These are phyloP conservation scores for Phyllosticta citrichinensis DNA, from an alignment of 2,329 filamentous ascomycete genomes.

Conservation along the genomic window DNA sequence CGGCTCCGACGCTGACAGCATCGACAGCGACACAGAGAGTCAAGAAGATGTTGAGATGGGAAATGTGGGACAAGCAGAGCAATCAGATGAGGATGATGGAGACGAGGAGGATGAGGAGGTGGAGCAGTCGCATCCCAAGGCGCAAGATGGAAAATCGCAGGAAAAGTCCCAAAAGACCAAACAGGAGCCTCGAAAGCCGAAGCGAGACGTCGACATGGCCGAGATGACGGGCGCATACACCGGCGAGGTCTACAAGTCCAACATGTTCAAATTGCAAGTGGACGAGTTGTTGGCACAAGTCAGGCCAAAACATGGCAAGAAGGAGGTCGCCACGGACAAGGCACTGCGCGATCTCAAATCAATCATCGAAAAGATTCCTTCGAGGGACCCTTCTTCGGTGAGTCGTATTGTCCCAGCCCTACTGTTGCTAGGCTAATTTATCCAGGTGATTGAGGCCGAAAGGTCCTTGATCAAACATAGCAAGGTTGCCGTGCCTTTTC, in stretches of 20 bases:
- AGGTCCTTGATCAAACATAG: constrained; percentile 56
- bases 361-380: constrained; percentile 47
- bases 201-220: constrained; percentile 13
- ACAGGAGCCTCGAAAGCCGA: constrained; percentile 3
- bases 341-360: constrained; percentile 45
- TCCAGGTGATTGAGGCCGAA: constrained; percentile 60
- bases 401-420: constrained; percentile 3
- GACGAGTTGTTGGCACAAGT: constrained; percentile 52
- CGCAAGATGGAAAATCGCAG: neutral
- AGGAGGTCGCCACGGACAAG: constrained; percentile 43
- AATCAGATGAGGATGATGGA: constrained; percentile 13
- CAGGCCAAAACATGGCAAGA: constrained; percentile 48
- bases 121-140: neutral
- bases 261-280: constrained; percentile 57
- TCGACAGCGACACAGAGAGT: constrained; percentile 12
- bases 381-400: constrained; percentile 38
- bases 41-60: constrained; percentile 13
- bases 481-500: constrained; percentile 70
- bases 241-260: constrained; percentile 53
- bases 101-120: constrained; percentile 10
- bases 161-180: constrained; percentile 11
- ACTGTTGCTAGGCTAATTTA: constrained; percentile 11
- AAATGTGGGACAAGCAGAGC: constrained; percentile 13
- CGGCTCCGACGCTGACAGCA: constrained; percentile 2
- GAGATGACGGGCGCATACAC: constrained; percentile 30